Conservation (phyloP, 2,329 filamentous ascomycete species). For the Trichoderma asperellum region DNA sequence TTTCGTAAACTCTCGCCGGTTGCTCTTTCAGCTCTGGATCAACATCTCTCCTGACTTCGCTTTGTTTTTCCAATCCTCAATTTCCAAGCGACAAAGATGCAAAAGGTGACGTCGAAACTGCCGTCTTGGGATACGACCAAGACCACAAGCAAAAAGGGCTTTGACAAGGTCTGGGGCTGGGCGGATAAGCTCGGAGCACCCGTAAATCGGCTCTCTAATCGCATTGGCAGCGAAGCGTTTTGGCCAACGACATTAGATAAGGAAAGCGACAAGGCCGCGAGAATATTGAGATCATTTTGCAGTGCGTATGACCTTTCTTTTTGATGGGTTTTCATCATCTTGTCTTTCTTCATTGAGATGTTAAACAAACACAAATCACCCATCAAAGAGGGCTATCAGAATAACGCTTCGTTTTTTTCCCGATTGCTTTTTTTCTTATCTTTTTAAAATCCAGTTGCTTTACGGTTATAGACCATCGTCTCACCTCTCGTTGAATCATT, state of each 20-base stretch:
- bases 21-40: neutral
- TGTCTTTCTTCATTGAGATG: neutral
- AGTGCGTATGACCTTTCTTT: slow-evolving; percentile 41
- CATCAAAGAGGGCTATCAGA: neutral
- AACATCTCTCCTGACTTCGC: neutral
- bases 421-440: neutral
- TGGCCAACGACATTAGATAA: slow-evolving; percentile 76
- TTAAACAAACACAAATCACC: neutral
- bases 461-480: neutral
- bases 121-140: slow-evolving; percentile 60
- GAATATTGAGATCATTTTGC: slow-evolving; percentile 75
- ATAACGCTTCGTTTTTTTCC: neutral
- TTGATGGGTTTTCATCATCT: neutral
- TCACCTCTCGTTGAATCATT: neutral
- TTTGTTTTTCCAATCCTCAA: neutral
- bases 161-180: slow-evolving; percentile 70
- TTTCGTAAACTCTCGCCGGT: neutral
- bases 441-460: neutral
- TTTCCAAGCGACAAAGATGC: slow-evolving; percentile 35
- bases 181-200: slow-evolving; percentile 62
- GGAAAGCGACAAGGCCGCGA: slow-evolving; percentile 75
- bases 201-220: slow-evolving; percentile 69
- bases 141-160: slow-evolving; percentile 64
- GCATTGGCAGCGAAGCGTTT: slow-evolving; percentile 72
- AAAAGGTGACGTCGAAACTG: slow-evolving; percentile 42